Evolutionary conservation across 2,329 filamentous ascomycete genomes (phyloP).

Genomic region (Beauveria varroae): DNA sequence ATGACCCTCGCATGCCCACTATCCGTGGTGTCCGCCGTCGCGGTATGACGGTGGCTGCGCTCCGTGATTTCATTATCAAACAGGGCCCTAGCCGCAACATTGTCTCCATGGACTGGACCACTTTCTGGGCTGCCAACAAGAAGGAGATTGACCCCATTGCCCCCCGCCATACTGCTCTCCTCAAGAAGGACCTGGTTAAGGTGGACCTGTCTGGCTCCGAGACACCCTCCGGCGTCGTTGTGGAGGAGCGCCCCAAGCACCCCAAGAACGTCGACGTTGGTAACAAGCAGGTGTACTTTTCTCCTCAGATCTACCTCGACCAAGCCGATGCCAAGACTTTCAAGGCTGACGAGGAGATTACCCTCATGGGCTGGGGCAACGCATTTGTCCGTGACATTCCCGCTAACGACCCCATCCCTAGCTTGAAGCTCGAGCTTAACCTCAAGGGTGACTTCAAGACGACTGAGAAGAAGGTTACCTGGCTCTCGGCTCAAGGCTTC

Average conservation of each 20-base stretch:
- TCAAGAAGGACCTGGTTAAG: slow-evolving; percentile 62
- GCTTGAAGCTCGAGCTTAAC: slow-evolving; percentile 82
- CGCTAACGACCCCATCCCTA: slow-evolving; percentile 37
- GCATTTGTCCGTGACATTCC: slow-evolving; percentile 67
- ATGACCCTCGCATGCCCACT: slow-evolving; percentile 81
- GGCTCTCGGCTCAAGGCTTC: slow-evolving; percentile 72
- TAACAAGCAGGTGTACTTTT: slow-evolving; percentile 77
- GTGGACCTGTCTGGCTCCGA: slow-evolving; percentile 63
- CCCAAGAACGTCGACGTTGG: slow-evolving; percentile 82
- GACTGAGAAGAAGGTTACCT: slow-evolving; percentile 94
- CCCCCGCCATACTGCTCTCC: slow-evolving; percentile 66
- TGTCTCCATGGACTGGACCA: slow-evolving; percentile 75
- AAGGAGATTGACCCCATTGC: slow-evolving; percentile 74
- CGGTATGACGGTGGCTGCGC: slow-evolving; percentile 70
- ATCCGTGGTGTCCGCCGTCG: slow-evolving; percentile 71
- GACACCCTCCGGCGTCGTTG: slow-evolving; percentile 52
- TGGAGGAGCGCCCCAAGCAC: slow-evolving; percentile 76
- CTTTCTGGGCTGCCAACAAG: slow-evolving; percentile 68
- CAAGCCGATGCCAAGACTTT: slow-evolving; percentile 80
- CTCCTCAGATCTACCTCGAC: slow-evolving; percentile 69
- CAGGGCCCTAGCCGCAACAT: slow-evolving; percentile 80
- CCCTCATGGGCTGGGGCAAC: slow-evolving; percentile 95
- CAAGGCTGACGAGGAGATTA: slow-evolving; percentile 81
- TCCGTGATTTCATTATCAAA: slow-evolving; percentile 77
- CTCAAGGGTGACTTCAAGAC: slow-evolving; percentile 89